phyloP scores from a whole-genome alignment of 73 alveolate species.

The Paramecium tetraurelia region DNA sequence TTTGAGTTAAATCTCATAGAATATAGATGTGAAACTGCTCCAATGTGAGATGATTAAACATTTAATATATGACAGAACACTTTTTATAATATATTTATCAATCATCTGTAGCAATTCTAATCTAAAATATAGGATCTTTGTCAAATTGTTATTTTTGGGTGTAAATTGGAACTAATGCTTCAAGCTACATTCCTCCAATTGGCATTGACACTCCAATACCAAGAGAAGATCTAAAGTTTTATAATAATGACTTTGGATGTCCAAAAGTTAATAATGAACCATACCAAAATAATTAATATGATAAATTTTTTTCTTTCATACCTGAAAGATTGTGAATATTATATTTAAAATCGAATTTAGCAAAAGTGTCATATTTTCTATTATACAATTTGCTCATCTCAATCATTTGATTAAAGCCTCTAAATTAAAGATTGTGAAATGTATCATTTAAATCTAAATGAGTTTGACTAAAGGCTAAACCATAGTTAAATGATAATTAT shows the following conservation, averaged over 20 bases:
- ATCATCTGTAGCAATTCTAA: neutral
- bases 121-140: neutral
- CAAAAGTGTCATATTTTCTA: neutral
- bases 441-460: neutral
- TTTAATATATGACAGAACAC: neutral
- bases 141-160: neutral
- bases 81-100: neutral
- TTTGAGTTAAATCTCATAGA: no score
- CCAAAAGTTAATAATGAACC: neutral
- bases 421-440: neutral
- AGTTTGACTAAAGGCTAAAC: neutral
- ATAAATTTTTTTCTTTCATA: neutral
- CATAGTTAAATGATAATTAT: neutral
- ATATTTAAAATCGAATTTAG: neutral
- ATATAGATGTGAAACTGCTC: no score
- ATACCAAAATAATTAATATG: neutral
- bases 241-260: neutral
- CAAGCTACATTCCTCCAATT: neutral
- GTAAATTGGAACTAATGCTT: neutral
- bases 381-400: neutral
- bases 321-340: neutral
- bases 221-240: neutral
- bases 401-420: neutral
- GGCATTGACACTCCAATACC: conserved; percentile 35
- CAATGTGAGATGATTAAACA: no score